A percentile compares a stretch with the other conserved stretches of the same genome.
Evolutionary conservation across 176 grass and related monocot species (phyloP).

Genomic region (Miscanthus lutarioriparius): DNA sequence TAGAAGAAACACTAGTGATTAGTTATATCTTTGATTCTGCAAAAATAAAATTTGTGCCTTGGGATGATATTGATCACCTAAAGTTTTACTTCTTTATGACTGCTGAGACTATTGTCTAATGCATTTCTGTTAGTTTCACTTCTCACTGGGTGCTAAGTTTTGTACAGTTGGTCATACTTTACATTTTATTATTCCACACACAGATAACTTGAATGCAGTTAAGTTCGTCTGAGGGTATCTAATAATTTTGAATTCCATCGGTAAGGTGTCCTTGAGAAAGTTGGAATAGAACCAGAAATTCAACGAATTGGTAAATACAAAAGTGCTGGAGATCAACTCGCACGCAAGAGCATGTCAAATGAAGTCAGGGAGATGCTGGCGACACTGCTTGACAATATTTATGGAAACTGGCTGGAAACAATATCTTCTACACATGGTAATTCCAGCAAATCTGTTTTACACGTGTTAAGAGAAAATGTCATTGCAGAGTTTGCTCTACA

Average conservation of each 20-base stretch:
- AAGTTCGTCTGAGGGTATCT: conserved; percentile 21
- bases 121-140: conserved; percentile 34
- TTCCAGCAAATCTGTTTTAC: conserved; percentile 36
- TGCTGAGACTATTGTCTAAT: not conserved
- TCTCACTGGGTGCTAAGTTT: conserved; percentile 18
- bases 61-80: not conserved
- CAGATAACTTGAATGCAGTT: conserved; percentile 26
- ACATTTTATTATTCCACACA: conserved; percentile 22
- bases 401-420: conserved; percentile 95
- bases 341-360: conserved; percentile 76
- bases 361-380: conserved; percentile 93
- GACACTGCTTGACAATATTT: conserved; percentile 77
- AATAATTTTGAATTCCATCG: conserved; percentile 32
- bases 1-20: not conserved
- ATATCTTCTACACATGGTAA: conserved; percentile 77
- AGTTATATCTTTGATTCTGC: not conserved
- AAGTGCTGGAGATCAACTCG: conserved; percentile 82
- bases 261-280: conserved; percentile 82
- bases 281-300: conserved; percentile 84
- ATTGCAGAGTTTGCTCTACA: conserved; percentile 45
- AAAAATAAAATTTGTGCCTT: not conserved
- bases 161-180: not conserved
- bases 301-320: conserved; percentile 89
- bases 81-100: not conserved
- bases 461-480: conserved; percentile 15